These are phyloP conservation scores for Annulohypoxylon nitens DNA, from an alignment of 495 filamentous ascomycete species.

Conservation along the genomic window DNA sequence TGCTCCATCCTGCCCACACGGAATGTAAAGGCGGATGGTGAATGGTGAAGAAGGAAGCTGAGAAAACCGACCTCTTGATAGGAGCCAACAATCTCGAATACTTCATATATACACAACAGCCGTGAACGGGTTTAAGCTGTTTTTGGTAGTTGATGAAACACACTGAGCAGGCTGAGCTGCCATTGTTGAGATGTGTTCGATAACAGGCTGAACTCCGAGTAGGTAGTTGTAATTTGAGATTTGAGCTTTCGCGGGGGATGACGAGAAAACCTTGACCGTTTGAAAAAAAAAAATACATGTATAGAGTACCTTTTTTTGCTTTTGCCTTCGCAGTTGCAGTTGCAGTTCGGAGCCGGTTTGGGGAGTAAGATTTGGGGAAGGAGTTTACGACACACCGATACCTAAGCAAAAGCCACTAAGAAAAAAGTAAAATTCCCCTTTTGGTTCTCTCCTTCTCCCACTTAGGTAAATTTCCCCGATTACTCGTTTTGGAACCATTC, in stretches of 20 bases:
- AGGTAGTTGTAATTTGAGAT: neutral
- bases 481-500: constrained; percentile 4
- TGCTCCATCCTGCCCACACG: neutral
- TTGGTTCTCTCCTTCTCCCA: constrained; percentile 10
- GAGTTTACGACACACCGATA: constrained; percentile 44
- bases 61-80: constrained; percentile 15
- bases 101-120: constrained; percentile 10
- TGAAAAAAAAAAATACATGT: constrained; percentile 5
- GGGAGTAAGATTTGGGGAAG: constrained; percentile 28
- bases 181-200: constrained; percentile 39
- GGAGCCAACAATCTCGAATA: constrained; percentile 12
- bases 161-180: constrained; percentile 21
- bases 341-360: constrained; percentile 24
- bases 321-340: neutral
- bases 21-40: constrained; percentile 15
- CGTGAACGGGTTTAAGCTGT: constrained; percentile 14
- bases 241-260: constrained; percentile 13
- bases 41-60: constrained; percentile 21
- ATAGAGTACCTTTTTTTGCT: neutral
- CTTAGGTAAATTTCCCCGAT: constrained; percentile 14
- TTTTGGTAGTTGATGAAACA: constrained; percentile 24
- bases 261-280: neutral
- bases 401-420: constrained; percentile 29
- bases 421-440: constrained; percentile 15
- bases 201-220: constrained; percentile 40